phyloP scores from a whole-genome alignment of 192 early-diverging fungal species.

The Backusella luteola region DNA sequence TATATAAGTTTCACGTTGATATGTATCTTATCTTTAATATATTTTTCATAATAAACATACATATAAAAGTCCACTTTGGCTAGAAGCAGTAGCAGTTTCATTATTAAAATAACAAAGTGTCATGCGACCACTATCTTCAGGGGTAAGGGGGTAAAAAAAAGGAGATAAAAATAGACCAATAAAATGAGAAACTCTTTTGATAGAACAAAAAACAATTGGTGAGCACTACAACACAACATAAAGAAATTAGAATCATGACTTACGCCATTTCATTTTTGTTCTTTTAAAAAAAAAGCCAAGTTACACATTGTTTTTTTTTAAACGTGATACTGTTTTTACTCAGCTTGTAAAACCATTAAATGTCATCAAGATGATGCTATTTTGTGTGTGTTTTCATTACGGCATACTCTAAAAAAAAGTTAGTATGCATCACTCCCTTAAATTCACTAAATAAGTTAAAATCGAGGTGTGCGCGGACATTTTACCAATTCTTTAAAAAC shows the following conservation, averaged over 20 bases:
- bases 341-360: not conserved
- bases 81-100: not conserved
- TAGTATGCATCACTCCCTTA: no score
- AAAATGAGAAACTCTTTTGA: not conserved
- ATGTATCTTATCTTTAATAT: not conserved
- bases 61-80: not conserved
- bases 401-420: not conserved
- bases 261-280: not conserved
- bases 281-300: not conserved
- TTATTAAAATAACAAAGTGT: not conserved
- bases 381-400: not conserved
- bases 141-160: not conserved
- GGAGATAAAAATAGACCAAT: not conserved
- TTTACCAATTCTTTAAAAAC: constrained; percentile 38
- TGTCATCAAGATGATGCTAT: not conserved
- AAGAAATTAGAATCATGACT: not conserved
- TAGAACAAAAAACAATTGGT: not conserved
- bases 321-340: not conserved
- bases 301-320: not conserved
- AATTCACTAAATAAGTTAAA: no score
- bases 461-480: no score
- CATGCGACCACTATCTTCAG: not conserved
- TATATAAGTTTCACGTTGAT: not conserved
- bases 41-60: not conserved
- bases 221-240: not conserved